Conservation (phyloP, 352 stramenopile genomes). For the Peronospora farinosa region DNA sequence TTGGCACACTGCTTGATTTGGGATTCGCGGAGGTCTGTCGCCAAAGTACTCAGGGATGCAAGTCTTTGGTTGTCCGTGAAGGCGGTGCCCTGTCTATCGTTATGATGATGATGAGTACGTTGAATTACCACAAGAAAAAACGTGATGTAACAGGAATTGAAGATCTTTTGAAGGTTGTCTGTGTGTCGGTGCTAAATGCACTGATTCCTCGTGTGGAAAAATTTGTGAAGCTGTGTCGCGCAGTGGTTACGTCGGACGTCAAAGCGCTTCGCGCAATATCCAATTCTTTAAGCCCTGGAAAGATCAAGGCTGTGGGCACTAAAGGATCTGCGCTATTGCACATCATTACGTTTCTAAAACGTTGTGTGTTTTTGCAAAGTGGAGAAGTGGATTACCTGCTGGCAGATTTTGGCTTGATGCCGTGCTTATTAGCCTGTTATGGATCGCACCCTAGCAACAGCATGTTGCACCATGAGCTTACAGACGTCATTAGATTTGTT, state of each 20-base stretch:
- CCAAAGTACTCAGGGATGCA: slow-evolving; percentile 54
- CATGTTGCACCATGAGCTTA: slow-evolving; percentile 79
- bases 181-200: slow-evolving; percentile 39
- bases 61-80: slow-evolving; percentile 59
- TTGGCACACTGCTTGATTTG: slow-evolving; percentile 69
- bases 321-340: slow-evolving; percentile 69
- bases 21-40: slow-evolving; percentile 73
- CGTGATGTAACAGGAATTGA: slow-evolving; percentile 74
- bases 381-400: slow-evolving; percentile 59
- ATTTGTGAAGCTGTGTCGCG: slow-evolving; percentile 66
- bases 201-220: slow-evolving; percentile 68
- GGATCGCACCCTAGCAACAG: slow-evolving; percentile 76
- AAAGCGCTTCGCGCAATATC: slow-evolving; percentile 38
- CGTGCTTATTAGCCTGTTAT: slow-evolving; percentile 73
- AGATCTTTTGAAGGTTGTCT: slow-evolving; percentile 41
- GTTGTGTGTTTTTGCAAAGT: slow-evolving; percentile 78
- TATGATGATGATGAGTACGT: slow-evolving; percentile 81
- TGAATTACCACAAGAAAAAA: slow-evolving; percentile 82
- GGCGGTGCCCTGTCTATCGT: slow-evolving; percentile 77
- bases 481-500: slow-evolving; percentile 81
- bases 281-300: slow-evolving; percentile 33
- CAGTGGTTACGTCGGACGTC: slow-evolving; percentile 57
- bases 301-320: slow-evolving; percentile 40
- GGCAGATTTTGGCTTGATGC: slow-evolving; percentile 73
- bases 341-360: slow-evolving; percentile 80